A percentile compares a stretch with the other conserved stretches of the same genome.
Evolutionary conservation across 352 stramenopile species (phyloP).

Genomic region (Phytophthora pinifolia): DNA sequence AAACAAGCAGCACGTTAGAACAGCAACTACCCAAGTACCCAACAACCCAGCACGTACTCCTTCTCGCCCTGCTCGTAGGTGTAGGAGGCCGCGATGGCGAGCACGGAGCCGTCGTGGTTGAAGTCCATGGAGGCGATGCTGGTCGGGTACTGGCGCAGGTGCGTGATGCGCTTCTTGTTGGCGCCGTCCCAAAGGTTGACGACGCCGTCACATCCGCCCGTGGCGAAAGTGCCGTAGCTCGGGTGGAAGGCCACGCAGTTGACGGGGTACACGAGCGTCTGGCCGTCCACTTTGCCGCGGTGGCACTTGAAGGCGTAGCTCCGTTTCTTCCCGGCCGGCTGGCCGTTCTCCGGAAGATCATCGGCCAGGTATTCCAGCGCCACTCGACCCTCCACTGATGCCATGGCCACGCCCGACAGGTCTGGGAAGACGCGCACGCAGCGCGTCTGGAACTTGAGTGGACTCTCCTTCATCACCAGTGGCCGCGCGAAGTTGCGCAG

Average conservation of each 20-base stretch:
- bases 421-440: conserved; percentile 81
- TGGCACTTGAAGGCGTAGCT: conserved; percentile 99
- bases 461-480: conserved; percentile 69
- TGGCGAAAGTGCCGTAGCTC: conserved; percentile 93
- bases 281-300: conserved; percentile 82
- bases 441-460: conserved; percentile 92
- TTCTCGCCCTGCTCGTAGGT: conserved; percentile 98
- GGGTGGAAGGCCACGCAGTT: conserved; percentile 97
- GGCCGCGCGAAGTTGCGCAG: conserved; percentile 71
- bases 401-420: conserved; percentile 87
- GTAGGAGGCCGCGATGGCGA: conserved; percentile 96
- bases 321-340: conserved; percentile 39
- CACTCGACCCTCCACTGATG: conserved; percentile 96
- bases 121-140: conserved; percentile 95
- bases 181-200: conserved; percentile 94
- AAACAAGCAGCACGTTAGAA: conserved; percentile 3
- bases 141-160: conserved; percentile 82
- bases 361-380: conserved; percentile 95
- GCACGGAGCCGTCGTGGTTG: conserved; percentile 89
- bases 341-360: conserved; percentile 4
- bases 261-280: conserved; percentile 93
- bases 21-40: conserved; percentile 1
- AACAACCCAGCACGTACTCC: conserved; percentile 60
- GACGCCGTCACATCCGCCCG: conserved; percentile 93
- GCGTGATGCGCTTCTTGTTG: conserved; percentile 95